Evolutionary conservation across 2,329 filamentous ascomycete genomes (phyloP).

Genomic region (Diaporthe caulivora): DNA sequence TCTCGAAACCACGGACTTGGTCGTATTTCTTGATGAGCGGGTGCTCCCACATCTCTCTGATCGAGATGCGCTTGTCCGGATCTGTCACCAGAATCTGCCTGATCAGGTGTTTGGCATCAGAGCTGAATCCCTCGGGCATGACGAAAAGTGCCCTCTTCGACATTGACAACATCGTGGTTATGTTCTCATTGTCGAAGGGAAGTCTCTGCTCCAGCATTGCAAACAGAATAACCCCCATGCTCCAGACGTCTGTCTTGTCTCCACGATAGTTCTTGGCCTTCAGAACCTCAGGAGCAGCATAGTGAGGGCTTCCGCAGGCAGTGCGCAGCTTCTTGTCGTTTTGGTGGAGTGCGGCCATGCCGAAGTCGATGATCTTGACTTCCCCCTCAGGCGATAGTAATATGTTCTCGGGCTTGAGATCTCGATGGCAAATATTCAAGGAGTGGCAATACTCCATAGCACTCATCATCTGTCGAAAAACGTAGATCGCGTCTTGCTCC

Average conservation of each 20-base stretch:
- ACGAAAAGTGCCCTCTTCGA: constrained; percentile 71
- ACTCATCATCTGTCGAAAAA: constrained; percentile 94
- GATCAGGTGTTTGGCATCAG: constrained; percentile 83
- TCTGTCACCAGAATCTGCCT: constrained; percentile 82
- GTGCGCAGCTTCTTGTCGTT: constrained; percentile 84
- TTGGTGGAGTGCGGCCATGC: constrained; percentile 94
- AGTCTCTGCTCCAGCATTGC: constrained; percentile 86
- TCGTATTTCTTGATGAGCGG: constrained; percentile 89
- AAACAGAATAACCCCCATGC: constrained; percentile 89
- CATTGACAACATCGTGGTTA: constrained; percentile 67
- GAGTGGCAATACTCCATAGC: constrained; percentile 93
- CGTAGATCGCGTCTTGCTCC: constrained; percentile 84
- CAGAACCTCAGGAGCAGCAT: constrained; percentile 93
- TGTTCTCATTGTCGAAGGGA: constrained; percentile 80
- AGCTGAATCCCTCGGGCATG: constrained; percentile 72
- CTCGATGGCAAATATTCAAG: constrained; percentile 95
- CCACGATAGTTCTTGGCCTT: constrained; percentile 83
- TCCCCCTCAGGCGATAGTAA: constrained; percentile 80
- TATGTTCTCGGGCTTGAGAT: constrained; percentile 98
- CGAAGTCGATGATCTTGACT: constrained; percentile 97
- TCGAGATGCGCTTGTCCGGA: constrained; percentile 82
- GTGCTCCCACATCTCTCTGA: constrained; percentile 87
- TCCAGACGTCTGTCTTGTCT: constrained; percentile 93
- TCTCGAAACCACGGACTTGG: constrained; percentile 75
- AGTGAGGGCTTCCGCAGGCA: constrained; percentile 96